Evolutionary conservation across 2,329 filamentous ascomycete species (phyloP).

Genomic region (Fusarium buxicola): DNA sequence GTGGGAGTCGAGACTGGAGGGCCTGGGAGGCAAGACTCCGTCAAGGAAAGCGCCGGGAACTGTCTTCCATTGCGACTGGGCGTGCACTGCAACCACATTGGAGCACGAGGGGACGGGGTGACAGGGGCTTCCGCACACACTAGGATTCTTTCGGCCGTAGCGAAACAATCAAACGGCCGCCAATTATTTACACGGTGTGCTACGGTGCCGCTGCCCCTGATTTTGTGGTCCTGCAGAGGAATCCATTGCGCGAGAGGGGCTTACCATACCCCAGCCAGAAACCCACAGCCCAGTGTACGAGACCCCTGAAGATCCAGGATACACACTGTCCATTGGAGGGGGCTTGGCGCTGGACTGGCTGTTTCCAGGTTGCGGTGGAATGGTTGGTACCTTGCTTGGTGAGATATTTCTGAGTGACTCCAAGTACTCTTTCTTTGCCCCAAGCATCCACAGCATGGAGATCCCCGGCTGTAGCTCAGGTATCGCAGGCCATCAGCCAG

Average conservation of each 20-base stretch:
- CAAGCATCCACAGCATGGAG: constrained; percentile 5
- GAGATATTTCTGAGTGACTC: not conserved
- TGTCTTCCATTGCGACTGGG: constrained; percentile 31
- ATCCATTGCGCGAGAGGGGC: constrained; percentile 19
- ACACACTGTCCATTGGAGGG: constrained; percentile 23
- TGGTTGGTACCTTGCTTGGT: constrained; percentile 14
- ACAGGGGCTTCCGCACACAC: constrained; percentile 38
- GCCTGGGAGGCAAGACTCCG: constrained; percentile 13
- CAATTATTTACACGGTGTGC: constrained; percentile 30
- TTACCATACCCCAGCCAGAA: constrained; percentile 16
- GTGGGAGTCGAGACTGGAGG: constrained; percentile 40
- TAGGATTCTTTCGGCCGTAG: constrained; percentile 38
- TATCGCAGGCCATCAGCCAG: constrained; percentile 29
- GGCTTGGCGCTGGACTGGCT: not conserved
- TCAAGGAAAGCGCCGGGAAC: constrained; percentile 27
- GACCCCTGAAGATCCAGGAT: constrained; percentile 26
- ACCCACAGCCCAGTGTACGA: constrained; percentile 31
- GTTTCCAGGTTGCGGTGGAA: no score
- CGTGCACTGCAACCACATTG: constrained; percentile 39
- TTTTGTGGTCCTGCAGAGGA: constrained; percentile 10
- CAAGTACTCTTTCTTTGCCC: constrained; percentile 6
- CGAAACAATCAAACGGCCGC: constrained; percentile 43
- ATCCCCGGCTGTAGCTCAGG: constrained; percentile 26
- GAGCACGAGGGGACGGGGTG: constrained; percentile 36
- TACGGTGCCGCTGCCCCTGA: constrained; percentile 38